Percentiles rank a stretch among this genome's conserved stretches.
These are phyloP conservation scores for Hypoxylon sp. DNA, from an alignment of 2,329 filamentous ascomycete genomes.

Conservation along the genomic window DNA sequence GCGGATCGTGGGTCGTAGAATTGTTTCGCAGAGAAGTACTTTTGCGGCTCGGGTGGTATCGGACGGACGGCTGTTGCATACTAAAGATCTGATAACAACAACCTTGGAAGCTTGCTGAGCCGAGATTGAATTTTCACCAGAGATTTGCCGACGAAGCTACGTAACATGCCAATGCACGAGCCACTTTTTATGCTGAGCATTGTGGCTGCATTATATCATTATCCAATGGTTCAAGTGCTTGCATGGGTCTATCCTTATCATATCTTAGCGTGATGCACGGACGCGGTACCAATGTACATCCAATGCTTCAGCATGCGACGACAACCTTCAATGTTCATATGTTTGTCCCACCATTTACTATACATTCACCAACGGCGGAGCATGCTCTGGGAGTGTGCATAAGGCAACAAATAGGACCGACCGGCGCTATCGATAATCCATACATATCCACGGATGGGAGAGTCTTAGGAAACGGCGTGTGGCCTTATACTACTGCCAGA, in stretches of 20 bases:
- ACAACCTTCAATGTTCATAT: conserved; percentile 1
- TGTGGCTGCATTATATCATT: conserved; percentile 13
- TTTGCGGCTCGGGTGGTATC: conserved; percentile 51
- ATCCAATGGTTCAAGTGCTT: conserved; percentile 12
- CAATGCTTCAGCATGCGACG: conserved; percentile 8
- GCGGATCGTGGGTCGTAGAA: conserved; percentile 24
- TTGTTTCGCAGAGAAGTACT: conserved; percentile 44
- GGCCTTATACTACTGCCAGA: conserved; percentile 31
- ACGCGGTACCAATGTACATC: conserved; percentile 9
- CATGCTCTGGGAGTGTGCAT: conserved; percentile 14
- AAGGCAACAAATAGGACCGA: not conserved
- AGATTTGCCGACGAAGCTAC: conserved; percentile 41
- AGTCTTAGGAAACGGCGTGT: conserved; percentile 20
- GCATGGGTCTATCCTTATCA: conserved; percentile 4
- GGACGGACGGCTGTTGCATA: conserved; percentile 47
- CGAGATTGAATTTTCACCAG: conserved; percentile 37
- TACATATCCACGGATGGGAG: conserved; percentile 28
- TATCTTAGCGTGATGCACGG: conserved; percentile 17
- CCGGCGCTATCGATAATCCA: not conserved
- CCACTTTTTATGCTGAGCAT: conserved; percentile 11
- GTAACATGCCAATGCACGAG: conserved; percentile 24
- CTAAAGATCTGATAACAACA: conserved; percentile 51
- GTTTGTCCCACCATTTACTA: conserved; percentile 10
- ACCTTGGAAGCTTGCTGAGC: conserved; percentile 34
- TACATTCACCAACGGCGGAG: conserved; percentile 12